Evolutionary conservation across 139 green algal species (phyloP).

Genomic region (Diplosphaera chodatii): DNA sequence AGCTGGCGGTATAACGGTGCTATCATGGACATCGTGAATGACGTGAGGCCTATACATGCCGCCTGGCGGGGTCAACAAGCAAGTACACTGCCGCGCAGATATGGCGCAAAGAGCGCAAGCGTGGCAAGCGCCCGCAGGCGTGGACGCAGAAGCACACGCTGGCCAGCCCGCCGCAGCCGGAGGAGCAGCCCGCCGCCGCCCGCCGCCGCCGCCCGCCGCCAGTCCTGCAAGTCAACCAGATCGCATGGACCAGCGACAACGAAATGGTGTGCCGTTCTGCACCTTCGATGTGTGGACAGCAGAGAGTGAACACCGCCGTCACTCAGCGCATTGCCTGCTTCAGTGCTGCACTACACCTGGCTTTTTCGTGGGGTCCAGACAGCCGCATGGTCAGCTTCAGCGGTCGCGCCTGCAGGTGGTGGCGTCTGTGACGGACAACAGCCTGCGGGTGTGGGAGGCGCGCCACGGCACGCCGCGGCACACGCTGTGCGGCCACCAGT

Average conservation of each 20-base stretch:
- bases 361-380: too few relatives aligned
- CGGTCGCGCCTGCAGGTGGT: slow-evolving; percentile 38
- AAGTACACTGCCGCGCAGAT: too few relatives aligned
- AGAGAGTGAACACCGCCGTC: too few relatives aligned
- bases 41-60: too few relatives aligned
- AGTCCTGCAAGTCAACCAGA: slow-evolving; percentile 48
- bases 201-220: slow-evolving; percentile 24
- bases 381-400: too few relatives aligned
- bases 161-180: slow-evolving; percentile 25
- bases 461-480: slow-evolving; percentile 23
- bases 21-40: too few relatives aligned
- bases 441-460: slow-evolving; percentile 46
- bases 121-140: slow-evolving; percentile 1
- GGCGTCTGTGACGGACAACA: slow-evolving; percentile 44
- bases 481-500: slow-evolving; percentile 33
- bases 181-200: slow-evolving; percentile 29
- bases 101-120: slow-evolving; percentile 21
- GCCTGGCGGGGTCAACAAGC: too few relatives aligned
- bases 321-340: too few relatives aligned
- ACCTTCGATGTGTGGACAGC: too few relatives aligned
- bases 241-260: slow-evolving; percentile 57
- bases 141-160: slow-evolving; percentile 39
- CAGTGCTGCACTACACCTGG: too few relatives aligned
- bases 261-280: slow-evolving; percentile 29
- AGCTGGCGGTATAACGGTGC: too few relatives aligned